Evolutionary conservation across 495 filamentous ascomycete species (phyloP).

Genomic region (Bathelium albidoporum): DNA sequence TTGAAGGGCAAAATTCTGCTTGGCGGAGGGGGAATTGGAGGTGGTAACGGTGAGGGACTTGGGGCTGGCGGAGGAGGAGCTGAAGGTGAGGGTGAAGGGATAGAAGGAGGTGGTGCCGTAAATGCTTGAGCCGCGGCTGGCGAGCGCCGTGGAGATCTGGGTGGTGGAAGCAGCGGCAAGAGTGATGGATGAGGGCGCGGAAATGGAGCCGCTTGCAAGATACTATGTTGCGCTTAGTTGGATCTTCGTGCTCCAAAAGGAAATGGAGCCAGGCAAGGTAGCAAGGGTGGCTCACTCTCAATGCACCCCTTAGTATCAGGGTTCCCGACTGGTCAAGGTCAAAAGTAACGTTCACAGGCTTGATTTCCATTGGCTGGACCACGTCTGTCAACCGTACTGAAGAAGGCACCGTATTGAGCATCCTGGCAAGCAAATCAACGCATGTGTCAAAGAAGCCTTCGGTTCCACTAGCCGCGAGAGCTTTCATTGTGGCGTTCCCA

Average conservation of each 20-base stretch:
- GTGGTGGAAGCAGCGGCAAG: neutral
- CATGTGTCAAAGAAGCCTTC: neutral
- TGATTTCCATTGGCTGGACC: constrained; percentile 3
- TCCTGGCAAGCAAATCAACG: constrained; percentile 1
- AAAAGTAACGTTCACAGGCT: constrained; percentile 4
- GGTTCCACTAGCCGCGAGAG: neutral
- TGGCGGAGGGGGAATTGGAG: neutral
- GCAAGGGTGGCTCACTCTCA: neutral
- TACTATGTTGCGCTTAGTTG: neutral
- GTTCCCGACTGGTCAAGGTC: neutral
- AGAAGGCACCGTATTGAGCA: constrained; percentile 6
- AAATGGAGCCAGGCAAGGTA: neutral
- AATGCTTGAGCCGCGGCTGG: neutral
- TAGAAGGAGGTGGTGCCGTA: neutral
- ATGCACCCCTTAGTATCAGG: neutral
- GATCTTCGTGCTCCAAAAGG: neutral
- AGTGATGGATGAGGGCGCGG: neutral
- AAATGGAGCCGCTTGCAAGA: neutral
- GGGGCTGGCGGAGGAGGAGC: neutral
- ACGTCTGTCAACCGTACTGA: constrained; percentile 5
- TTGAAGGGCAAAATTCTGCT: neutral
- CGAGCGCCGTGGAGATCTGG: neutral
- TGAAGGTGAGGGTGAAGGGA: neutral
- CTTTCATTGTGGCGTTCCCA: constrained; percentile 11
- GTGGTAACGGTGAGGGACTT: neutral